phyloP scores from a whole-genome alignment of 225 moss, liverwort and hornwort species.

The Pleurozium schreberi region DNA sequence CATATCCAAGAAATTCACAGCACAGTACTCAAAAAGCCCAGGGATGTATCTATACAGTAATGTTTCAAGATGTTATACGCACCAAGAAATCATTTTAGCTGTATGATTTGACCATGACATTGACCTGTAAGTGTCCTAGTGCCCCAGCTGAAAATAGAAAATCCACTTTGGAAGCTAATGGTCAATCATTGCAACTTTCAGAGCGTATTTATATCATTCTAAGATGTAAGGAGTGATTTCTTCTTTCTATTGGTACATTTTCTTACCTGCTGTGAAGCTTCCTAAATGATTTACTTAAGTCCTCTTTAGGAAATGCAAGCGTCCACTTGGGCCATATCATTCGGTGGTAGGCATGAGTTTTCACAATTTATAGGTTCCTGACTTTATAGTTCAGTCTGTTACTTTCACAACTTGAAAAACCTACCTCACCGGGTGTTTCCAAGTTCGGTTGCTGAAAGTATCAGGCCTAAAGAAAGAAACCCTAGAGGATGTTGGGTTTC shows the following conservation, averaged over 20 bases:
- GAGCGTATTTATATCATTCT: neutral
- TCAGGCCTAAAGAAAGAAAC: neutral
- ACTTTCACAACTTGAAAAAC: neutral
- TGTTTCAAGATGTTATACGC: neutral
- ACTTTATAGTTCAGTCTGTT: neutral
- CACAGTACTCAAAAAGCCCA: neutral
- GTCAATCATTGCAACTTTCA: neutral
- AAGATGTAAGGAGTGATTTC: no score
- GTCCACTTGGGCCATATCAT: neutral
- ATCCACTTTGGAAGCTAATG: neutral
- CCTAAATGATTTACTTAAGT: neutral
- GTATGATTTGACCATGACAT: neutral
- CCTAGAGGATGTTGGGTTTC: neutral
- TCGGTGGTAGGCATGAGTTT: neutral
- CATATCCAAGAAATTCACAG: neutral
- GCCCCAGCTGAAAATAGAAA: neutral
- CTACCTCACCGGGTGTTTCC: slow-evolving; percentile 86
- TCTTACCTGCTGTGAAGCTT: neutral
- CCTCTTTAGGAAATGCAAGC: neutral
- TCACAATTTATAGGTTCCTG: neutral
- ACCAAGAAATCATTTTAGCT: neutral
- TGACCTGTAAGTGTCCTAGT: neutral
- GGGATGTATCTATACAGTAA: neutral
- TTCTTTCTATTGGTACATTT: neutral
- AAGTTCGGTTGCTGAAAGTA: slow-evolving; percentile 42